Percentiles rank a stretch among this genome's conserved stretches.
Conservation (phyloP, 2,329 filamentous ascomycete species). For the Byssochlamys sp. region DNA sequence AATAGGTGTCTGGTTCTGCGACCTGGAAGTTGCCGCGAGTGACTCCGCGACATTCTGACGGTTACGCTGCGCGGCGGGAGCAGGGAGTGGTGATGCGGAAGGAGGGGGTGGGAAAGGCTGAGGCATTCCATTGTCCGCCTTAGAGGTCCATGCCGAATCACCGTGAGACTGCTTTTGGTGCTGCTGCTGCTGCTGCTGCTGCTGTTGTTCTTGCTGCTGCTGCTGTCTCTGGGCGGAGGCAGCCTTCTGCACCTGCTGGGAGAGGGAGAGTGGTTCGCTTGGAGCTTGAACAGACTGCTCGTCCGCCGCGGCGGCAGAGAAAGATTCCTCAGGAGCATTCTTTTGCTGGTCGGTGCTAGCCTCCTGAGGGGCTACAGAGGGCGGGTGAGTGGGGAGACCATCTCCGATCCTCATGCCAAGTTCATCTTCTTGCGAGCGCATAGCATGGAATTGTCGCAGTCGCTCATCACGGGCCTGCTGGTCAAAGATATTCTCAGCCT, state of each 20-base stretch:
- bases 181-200: constrained; percentile 19
- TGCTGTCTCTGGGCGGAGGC: constrained; percentile 34
- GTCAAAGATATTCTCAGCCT: constrained; percentile 38
- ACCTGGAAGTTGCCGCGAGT: constrained; percentile 55
- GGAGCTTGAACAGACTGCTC: constrained; percentile 11
- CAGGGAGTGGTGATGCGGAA: constrained; percentile 72
- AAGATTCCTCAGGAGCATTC: constrained; percentile 38
- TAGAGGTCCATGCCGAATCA: constrained; percentile 49
- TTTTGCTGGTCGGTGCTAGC: constrained; percentile 16
- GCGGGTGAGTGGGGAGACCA: constrained; percentile 32
- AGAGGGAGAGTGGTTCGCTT: constrained; percentile 54
- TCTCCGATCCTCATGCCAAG: constrained; percentile 28
- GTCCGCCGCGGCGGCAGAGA: constrained; percentile 11
- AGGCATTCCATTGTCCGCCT: constrained; percentile 58
- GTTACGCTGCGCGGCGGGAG: constrained; percentile 77
- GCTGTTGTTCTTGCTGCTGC: constrained; percentile 19
- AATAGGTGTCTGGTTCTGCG: constrained; percentile 65
- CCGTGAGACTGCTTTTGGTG: constrained; percentile 32
- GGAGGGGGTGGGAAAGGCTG: constrained; percentile 58
- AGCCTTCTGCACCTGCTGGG: constrained; percentile 75
- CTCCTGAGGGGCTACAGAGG: constrained; percentile 19
- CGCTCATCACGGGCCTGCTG: constrained; percentile 53
- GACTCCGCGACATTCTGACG: constrained; percentile 74
- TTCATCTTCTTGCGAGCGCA: constrained; percentile 62
- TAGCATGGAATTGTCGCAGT: constrained; percentile 70